A percentile compares a stretch with the other conserved stretches of the same genome.
Evolutionary conservation across 139 green algal species (phyloP).

Genomic region (Haematococcus lacustris): DNA sequence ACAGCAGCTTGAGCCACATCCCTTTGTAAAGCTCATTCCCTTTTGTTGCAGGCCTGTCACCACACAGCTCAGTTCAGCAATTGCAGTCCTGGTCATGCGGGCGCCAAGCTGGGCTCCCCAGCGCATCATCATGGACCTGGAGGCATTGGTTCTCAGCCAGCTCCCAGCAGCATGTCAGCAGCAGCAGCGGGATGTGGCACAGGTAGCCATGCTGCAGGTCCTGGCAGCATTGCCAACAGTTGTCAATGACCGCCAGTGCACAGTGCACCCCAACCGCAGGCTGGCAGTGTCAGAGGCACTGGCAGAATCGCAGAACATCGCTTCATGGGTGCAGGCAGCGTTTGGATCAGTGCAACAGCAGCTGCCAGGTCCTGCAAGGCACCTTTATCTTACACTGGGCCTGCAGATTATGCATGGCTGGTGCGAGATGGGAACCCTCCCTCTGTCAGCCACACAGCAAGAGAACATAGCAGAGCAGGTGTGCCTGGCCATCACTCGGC

Average conservation of each 20-base stretch:
- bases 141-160: conserved; percentile 15
- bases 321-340: conserved; percentile 6
- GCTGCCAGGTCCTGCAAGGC: not conserved
- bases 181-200: not conserved
- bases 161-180: not conserved
- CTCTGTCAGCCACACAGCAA: not conserved
- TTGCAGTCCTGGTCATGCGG: conserved; percentile 22
- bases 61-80: conserved; percentile 14
- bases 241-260: not conserved
- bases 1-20: not conserved
- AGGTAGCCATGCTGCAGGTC: conserved; percentile 21
- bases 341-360: not conserved
- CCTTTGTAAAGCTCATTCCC: not conserved
- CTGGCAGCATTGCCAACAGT: conserved; percentile 25
- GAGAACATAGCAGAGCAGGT: conserved; percentile 13
- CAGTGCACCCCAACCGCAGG: conserved; percentile 20
- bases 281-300: conserved; percentile 12
- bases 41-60: conserved; percentile 9
- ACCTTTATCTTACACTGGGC: conserved; percentile 4
- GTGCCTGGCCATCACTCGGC: not conserved
- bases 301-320: not conserved
- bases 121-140: conserved; percentile 22
- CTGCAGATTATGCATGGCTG: conserved; percentile 24
- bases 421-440: conserved; percentile 15
- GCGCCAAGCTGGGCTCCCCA: conserved; percentile 6